Conservation (phyloP, 805 yeast species). For the Metschnikowia peoriensis region DNA sequence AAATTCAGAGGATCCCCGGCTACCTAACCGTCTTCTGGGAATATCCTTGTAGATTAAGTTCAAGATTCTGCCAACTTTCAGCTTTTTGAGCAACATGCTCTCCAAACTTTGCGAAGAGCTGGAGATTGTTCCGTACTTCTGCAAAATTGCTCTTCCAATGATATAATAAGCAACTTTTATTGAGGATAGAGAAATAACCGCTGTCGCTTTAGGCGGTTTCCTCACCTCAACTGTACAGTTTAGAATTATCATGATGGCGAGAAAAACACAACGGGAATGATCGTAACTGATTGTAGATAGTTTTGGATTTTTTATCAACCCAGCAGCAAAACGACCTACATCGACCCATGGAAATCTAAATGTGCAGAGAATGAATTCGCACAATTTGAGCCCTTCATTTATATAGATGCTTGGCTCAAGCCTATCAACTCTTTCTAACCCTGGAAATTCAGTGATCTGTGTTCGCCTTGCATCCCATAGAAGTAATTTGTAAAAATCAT, state of each 20-base stretch:
- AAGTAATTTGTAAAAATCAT: not conserved
- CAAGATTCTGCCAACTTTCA: not conserved
- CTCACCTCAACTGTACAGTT: not conserved
- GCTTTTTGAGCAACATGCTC: not conserved
- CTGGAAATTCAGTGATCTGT: not conserved
- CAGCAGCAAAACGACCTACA: not conserved
- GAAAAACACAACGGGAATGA: not conserved
- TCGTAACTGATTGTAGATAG: not conserved
- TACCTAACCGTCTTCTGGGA: not conserved
- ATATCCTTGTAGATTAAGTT: not conserved
- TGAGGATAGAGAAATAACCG: not conserved
- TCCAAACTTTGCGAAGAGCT: not conserved
- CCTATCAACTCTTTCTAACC: too few species aligned
- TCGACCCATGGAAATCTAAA: not conserved
- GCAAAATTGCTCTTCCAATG: not conserved
- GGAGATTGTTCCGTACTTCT: not conserved
- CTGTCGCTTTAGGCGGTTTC: not conserved
- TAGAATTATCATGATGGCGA: not conserved
- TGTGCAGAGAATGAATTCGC: not conserved
- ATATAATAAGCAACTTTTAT: too few species aligned
- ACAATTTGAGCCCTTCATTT: not conserved
- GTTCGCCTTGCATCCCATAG: not conserved
- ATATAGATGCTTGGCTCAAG: too few species aligned
- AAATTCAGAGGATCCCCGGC: not conserved
- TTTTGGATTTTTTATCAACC: not conserved